Conservation (phyloP, 352 stramenopile genomes). For the Phytophthora constricta region DNA sequence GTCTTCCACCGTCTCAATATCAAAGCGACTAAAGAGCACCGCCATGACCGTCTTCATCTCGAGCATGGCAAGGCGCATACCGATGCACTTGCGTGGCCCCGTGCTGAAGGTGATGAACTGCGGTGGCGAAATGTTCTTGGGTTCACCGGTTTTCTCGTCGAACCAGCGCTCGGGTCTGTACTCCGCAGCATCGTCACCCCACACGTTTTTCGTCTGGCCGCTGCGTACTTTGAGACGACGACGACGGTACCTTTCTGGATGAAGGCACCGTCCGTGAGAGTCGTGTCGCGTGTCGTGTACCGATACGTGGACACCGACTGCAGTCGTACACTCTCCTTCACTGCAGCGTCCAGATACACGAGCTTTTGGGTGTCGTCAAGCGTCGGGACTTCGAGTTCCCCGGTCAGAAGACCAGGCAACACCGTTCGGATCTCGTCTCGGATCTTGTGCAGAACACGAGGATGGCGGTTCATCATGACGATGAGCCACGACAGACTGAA, state of each 20-base stretch:
- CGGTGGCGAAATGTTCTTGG: constrained; percentile 38
- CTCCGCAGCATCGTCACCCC: constrained; percentile 46
- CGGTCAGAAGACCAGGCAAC: constrained; percentile 29
- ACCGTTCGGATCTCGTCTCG: constrained; percentile 33
- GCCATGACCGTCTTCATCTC: constrained; percentile 51
- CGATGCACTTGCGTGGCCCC: constrained; percentile 57
- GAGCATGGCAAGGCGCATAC: constrained; percentile 42
- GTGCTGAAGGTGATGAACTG: constrained; percentile 59
- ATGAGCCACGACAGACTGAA: constrained; percentile 60
- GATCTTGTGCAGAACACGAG: constrained; percentile 43
- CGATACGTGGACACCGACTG: constrained; percentile 34
- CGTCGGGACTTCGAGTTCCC: constrained; percentile 24
- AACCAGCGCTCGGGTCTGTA: constrained; percentile 52
- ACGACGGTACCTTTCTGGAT: constrained; percentile 47
- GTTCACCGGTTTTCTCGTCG: constrained; percentile 35
- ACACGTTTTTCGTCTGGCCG: constrained; percentile 47
- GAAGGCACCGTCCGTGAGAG: constrained; percentile 58
- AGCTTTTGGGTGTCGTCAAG: constrained; percentile 53
- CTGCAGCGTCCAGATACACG: constrained; percentile 60
- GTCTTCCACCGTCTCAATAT: constrained; percentile 34
- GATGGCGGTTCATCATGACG: constrained; percentile 55
- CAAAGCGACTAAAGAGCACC: constrained; percentile 38
- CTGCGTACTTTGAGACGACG: constrained; percentile 48
- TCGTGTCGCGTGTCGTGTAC: constrained; percentile 28
- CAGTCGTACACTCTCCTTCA: constrained; percentile 64